A percentile compares a stretch with the other conserved stretches of the same genome.
Evolutionary conservation across 306 rosid species (phyloP).

Genomic region (Cucurbita argyrosperma): DNA sequence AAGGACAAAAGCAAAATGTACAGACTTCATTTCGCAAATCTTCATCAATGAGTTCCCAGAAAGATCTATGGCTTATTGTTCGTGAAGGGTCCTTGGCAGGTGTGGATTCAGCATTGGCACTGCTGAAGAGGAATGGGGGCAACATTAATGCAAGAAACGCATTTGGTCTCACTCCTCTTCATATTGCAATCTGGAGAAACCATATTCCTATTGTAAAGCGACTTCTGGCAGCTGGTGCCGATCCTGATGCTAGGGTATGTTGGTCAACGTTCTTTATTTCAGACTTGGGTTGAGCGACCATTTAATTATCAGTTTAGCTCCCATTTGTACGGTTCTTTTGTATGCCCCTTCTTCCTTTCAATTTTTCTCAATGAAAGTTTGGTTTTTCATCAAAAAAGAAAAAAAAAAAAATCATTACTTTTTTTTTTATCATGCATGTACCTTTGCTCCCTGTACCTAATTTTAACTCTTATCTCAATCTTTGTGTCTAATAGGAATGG

Average conservation of each 20-base stretch:
- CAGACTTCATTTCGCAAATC: conserved; percentile 34
- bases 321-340: neutral
- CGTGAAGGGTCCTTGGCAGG: conserved; percentile 64
- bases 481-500: neutral
- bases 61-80: conserved; percentile 60
- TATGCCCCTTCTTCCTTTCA: neutral
- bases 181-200: conserved; percentile 88
- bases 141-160: conserved; percentile 60
- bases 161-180: conserved; percentile 80
- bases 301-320: neutral
- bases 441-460: neutral
- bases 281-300: neutral
- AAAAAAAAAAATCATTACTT: neutral
- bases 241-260: conserved; percentile 85
- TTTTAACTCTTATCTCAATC: neutral
- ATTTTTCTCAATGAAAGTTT: neutral
- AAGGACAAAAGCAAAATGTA: conserved; percentile 42
- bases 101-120: conserved; percentile 51
- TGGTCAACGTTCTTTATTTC: neutral
- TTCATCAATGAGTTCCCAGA: conserved; percentile 21
- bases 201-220: conserved; percentile 73
- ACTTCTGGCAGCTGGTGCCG: conserved; percentile 91
- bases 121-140: conserved; percentile 62
- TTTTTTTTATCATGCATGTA: neutral
- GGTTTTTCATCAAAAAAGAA: neutral